Evolutionary conservation across 2,329 filamentous ascomycete genomes (phyloP).

Genomic region (Cyphellophora europaea): DNA sequence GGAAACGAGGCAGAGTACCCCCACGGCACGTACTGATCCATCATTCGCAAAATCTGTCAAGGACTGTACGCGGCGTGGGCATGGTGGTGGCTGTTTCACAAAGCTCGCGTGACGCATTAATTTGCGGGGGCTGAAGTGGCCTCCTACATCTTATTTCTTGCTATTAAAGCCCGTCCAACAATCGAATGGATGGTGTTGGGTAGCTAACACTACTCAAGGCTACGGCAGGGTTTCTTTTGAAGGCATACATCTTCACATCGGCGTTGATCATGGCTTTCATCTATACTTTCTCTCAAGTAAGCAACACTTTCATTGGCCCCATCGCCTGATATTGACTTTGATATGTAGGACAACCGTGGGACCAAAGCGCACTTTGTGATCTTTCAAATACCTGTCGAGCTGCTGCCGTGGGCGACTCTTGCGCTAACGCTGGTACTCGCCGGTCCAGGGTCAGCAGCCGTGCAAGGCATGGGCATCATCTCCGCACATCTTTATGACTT

Average conservation of each 20-base stretch:
- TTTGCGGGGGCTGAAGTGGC: conserved; percentile 54
- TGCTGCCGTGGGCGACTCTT: conserved; percentile 73
- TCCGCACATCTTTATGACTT: conserved; percentile 90
- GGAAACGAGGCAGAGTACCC: conserved; percentile 74
- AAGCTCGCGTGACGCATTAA: conserved; percentile 45
- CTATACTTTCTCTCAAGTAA: conserved; percentile 78
- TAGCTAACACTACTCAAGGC: conserved; percentile 27
- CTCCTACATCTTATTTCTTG: conserved; percentile 48
- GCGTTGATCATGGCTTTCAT: conserved; percentile 70
- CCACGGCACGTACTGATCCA: conserved; percentile 51
- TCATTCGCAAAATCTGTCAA: conserved; percentile 57
- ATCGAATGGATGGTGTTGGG: too few species aligned
- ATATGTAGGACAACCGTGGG: conserved; percentile 77
- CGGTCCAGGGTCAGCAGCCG: conserved; percentile 46
- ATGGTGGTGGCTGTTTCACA: conserved; percentile 70
- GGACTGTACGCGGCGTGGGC: conserved; percentile 57
- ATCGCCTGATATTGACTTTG: too few species aligned
- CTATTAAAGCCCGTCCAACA: conserved; percentile 1
- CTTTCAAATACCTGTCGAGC: conserved; percentile 71
- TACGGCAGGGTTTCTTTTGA: conserved; percentile 30
- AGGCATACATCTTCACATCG: conserved; percentile 25
- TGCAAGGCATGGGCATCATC: conserved; percentile 68
- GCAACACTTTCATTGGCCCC: too few species aligned
- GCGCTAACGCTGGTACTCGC: conserved; percentile 61
- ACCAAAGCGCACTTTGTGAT: conserved; percentile 70